Conservation (phyloP, 2,329 filamentous ascomycete species). For the Waltergamsia citrina region DNA sequence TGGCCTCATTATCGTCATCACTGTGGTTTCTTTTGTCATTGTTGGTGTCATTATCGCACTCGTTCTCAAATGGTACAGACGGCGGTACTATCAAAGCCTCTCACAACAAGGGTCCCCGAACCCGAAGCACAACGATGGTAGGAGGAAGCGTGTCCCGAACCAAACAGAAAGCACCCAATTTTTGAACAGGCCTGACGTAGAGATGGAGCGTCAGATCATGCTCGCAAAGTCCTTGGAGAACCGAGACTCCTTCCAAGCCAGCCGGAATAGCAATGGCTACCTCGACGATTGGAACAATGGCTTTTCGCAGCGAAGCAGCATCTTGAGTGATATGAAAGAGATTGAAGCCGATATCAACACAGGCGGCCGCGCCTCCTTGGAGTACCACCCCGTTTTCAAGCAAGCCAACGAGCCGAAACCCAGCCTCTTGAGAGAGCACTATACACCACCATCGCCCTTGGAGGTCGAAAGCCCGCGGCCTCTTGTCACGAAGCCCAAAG, state of each 20-base stretch:
- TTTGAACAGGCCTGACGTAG: slow-evolving; percentile 22
- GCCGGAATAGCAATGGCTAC: slow-evolving; percentile 5
- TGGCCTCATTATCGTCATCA: slow-evolving; percentile 2
- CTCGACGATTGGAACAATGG: slow-evolving; percentile 4
- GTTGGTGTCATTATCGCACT: slow-evolving; percentile 2
- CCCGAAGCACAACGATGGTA: not conserved
- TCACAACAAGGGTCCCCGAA: not conserved
- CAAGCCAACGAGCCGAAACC: not conserved
- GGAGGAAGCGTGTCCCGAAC: not conserved
- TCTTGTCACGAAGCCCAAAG: not conserved
- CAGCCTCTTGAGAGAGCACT: not conserved
- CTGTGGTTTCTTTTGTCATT: not conserved
- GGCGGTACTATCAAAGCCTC: slow-evolving; percentile 3
- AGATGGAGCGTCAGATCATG: slow-evolving; percentile 26
- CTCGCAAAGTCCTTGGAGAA: slow-evolving; percentile 33
- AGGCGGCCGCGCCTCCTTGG: slow-evolving; percentile 16
- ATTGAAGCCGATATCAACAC: slow-evolving; percentile 24
- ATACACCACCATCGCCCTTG: not conserved
- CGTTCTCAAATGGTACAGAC: slow-evolving; percentile 2
- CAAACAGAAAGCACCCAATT: not conserved
- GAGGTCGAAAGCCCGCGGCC: not conserved
- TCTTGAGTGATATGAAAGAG: slow-evolving; percentile 26
- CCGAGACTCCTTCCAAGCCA: slow-evolving; percentile 10
- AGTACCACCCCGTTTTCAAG: slow-evolving; percentile 16
- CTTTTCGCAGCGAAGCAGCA: slow-evolving; percentile 5